These are phyloP conservation scores for Fusarium pininemorale DNA, from an alignment of 2,329 filamentous ascomycete genomes.

Conservation along the genomic window DNA sequence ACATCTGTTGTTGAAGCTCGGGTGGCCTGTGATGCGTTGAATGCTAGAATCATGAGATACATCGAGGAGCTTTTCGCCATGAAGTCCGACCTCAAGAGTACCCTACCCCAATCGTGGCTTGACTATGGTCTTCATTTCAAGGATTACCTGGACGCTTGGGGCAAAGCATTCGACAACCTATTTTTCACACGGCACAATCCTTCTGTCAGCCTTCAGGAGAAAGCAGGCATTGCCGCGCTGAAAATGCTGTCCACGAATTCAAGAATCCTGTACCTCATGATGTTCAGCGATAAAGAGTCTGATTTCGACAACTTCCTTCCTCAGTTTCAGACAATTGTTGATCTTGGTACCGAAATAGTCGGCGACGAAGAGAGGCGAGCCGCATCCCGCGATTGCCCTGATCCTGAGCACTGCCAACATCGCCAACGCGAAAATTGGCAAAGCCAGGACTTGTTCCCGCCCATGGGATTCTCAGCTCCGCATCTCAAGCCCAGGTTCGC, in stretches of 20 bases:
- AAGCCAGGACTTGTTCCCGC: conserved; percentile 48
- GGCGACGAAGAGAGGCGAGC: conserved; percentile 65
- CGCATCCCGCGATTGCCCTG: conserved; percentile 55
- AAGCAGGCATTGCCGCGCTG: conserved; percentile 67
- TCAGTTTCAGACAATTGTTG: conserved; percentile 64
- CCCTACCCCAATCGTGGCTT: conserved; percentile 59
- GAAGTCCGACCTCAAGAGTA: conserved; percentile 61
- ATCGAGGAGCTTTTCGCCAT: conserved; percentile 62
- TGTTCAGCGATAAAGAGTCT: conserved; percentile 66
- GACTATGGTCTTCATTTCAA: conserved; percentile 60
- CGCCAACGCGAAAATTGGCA: conserved; percentile 31
- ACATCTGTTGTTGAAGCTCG: conserved; percentile 63
- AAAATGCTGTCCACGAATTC: conserved; percentile 71
- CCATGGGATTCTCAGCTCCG: conserved; percentile 55
- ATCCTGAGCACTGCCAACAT: conserved; percentile 56
- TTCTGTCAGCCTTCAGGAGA: conserved; percentile 62
- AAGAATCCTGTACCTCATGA: conserved; percentile 66
- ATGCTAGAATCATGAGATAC: conserved; percentile 66
- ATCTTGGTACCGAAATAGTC: conserved; percentile 67
- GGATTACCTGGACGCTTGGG: conserved; percentile 63
- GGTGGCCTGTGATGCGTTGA: conserved; percentile 64
- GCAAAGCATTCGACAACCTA: conserved; percentile 64
- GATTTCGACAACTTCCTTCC: conserved; percentile 65
- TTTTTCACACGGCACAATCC: conserved; percentile 59
- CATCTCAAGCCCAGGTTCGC: conserved; percentile 71